Base-by-base conservation (phyloP, 108 stramenopile species). In the Skeletonema marinoi region DNA sequence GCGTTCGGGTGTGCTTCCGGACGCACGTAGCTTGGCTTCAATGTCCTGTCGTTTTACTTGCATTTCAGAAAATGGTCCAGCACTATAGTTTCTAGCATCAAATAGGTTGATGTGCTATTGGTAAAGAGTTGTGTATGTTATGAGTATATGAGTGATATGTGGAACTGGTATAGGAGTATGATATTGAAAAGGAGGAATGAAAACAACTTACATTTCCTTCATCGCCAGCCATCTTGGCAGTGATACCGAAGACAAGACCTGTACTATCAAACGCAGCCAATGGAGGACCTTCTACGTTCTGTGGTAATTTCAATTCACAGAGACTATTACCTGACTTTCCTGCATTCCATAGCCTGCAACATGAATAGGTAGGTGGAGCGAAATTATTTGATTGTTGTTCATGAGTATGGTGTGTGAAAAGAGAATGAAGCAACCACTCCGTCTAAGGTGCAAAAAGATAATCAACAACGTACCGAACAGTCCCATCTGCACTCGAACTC, bases 41-140 rank as follows among this genome's bases (percentile, higher is more conserved):
- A 95, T 65, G 19, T 78, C 79, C 14, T 81, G 36, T 19, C 76
- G 78, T 2, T 74, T 51, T 4, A 92, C 78, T 70, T 92, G 87
- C 77, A 93, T 80, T 82, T 93, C 94, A 7, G 91, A 80, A 71
- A 95, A 95, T 2, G 92, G 90, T 12, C 93, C 93, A 30, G 82
- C 87, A 29, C 71, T 68, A 58, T 87, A 89, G 71, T 95, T 93
- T 38, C 94, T 67, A 13, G 90, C 90, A 71, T 95, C 94, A 65
- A 89, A 95, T 46, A 95, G 74, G 79, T 95, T 89, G 36, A 95
- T 82, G 38, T 88, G 77, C 85, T 90, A 51, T 32, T 31, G 60
- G 6, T 29, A 29, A 70, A 54, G 42, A 70, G 4, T 17, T 14
- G 61, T 32, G 2, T 30, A 19, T 17, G 9, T 21, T 42, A 6